Base-by-base conservation (phyloP, 257 asterid genomes). In the Euphrasia confusa region DNA sequence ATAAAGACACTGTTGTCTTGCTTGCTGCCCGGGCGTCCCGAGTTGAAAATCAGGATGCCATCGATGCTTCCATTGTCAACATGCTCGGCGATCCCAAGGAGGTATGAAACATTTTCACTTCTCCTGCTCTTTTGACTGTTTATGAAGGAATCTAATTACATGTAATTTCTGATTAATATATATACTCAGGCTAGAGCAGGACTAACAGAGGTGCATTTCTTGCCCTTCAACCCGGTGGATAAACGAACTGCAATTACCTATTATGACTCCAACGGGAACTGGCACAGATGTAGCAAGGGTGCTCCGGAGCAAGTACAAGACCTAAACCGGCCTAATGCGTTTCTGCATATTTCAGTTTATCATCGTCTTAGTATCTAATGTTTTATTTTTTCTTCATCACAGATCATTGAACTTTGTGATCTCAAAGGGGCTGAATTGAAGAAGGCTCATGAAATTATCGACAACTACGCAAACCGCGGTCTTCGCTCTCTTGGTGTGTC, bases 251-350 rank as follows among this genome's bases (percentile, higher is more conserved):
- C 97, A 4, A 90, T 87, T 52, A 90, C 97, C 21, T 90, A 80
- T 62, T 70, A 83, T 0, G 90, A 84, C 64, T 61, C 88, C 0
- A 26, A 69, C 33, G 96, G 90, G 4, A 66, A 90, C 47, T 87
- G 97, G 97, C 81, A 85, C 39, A 80, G 97, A 44, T 74, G 81
- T 67, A 87, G 95, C 83, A 90, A 90, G 77, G 97, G 97, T 61
- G 97, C 97, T 60, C 97, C 97, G 1, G 97, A 90, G 75, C 96
- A 90, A 74, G 97, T 90, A 81, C 42, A 64, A 42, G 56, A 60
- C 39, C 10, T 7, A 47, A 47, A 4, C 14, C 18, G 18, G 7
- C 18, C 18, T 47, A 45, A 11, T 45, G 2, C 17, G 52, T 14
- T 45, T 45, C 52, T n/a, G 4, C n/a, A 10, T 45, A 33, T 44